Percentiles rank a stretch among this genome's conserved stretches.
These are phyloP conservation scores for Exutisphaerella laricina DNA, from an alignment of 2,329 filamentous ascomycete species.

Conservation along the genomic window DNA sequence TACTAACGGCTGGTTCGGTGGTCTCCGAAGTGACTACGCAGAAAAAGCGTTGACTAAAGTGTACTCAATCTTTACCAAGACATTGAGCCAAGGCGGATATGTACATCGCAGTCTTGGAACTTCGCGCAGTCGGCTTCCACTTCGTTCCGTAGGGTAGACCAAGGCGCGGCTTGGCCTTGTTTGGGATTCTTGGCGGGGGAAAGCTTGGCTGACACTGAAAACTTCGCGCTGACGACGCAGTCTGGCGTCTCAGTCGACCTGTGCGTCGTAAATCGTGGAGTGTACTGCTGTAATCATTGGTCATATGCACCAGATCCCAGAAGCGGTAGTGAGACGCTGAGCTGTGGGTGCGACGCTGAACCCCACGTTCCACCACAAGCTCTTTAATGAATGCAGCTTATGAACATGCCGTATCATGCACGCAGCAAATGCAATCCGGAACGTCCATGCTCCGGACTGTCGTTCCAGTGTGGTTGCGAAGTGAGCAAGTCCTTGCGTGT, in stretches of 20 bases:
- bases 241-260: neutral
- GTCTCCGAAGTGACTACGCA: conserved; percentile 2
- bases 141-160: neutral
- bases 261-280: conserved; percentile 1
- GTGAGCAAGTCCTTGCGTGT: neutral
- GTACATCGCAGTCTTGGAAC: conserved; percentile 9
- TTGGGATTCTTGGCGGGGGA: neutral
- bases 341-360: neutral
- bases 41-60: conserved; percentile 5
- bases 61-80: conserved; percentile 8
- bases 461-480: neutral
- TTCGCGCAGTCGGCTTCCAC: neutral
- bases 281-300: conserved; percentile 4
- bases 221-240: conserved; percentile 1
- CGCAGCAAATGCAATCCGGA: too few relatives aligned
- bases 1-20: neutral
- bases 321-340: neutral
- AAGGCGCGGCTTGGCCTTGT: conserved; percentile 1
- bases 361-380: conserved; percentile 3
- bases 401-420: too few relatives aligned
- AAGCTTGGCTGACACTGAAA: neutral
- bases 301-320: neutral
- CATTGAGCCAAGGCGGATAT: conserved; percentile 14
- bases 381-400: neutral
- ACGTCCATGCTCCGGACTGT: too few relatives aligned